phyloP scores from a whole-genome alignment of 192 early-diverging fungal species.

The Backusella sp. region DNA sequence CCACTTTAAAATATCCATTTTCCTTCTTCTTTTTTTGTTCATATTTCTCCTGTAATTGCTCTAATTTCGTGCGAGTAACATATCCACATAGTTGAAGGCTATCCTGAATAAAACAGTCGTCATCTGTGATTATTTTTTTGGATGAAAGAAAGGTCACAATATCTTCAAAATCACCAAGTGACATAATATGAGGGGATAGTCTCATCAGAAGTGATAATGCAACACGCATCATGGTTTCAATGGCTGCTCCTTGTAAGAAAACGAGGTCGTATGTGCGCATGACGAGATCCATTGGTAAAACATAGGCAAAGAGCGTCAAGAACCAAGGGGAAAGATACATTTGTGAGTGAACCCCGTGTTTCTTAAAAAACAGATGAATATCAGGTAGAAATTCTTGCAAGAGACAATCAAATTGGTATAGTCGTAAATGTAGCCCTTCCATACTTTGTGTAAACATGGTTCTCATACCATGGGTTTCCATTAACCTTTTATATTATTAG shows the following conservation, averaged over 20 bases:
- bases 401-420: conserved; percentile 82
- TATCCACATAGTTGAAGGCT: background rate
- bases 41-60: background rate
- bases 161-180: conserved; percentile 74
- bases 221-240: conserved; percentile 80
- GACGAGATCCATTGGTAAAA: conserved; percentile 88
- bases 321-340: conserved; percentile 99
- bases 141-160: conserved; percentile 81
- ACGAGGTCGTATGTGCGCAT: conserved; percentile 90
- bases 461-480: conserved; percentile 90
- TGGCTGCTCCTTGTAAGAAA: conserved; percentile 85
- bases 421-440: conserved; percentile 86
- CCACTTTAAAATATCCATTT: background rate
- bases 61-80: background rate
- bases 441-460: conserved; percentile 91
- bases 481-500: conserved; percentile 49
- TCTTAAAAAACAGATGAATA: conserved; percentile 68
- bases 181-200: conserved; percentile 67
- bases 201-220: conserved; percentile 82
- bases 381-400: conserved; percentile 73
- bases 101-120: conserved; percentile 69
- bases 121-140: conserved; percentile 38
- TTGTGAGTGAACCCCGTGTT: conserved; percentile 69
- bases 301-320: conserved; percentile 94
- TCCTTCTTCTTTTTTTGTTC: background rate